These are phyloP conservation scores for sweet orange (Citrus sinensis) DNA, from an alignment of 345 rosid species.

Conservation along the genomic window DNA sequence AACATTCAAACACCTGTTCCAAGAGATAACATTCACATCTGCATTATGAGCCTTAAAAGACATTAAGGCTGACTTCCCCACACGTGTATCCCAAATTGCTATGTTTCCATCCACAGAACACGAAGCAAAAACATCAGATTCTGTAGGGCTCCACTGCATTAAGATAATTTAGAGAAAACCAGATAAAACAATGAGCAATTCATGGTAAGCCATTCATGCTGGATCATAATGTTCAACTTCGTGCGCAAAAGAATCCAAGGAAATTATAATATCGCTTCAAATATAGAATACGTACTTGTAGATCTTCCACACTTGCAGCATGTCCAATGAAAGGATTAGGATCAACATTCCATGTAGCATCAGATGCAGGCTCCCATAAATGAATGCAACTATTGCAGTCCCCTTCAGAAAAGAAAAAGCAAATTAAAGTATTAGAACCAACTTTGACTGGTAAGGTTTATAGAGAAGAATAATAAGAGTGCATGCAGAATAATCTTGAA, in stretches of 20 bases:
- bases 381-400: constrained; percentile 83
- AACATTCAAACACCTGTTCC: constrained; percentile 72
- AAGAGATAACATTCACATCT: constrained; percentile 94
- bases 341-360: constrained; percentile 78
- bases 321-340: constrained; percentile 69
- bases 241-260: neutral
- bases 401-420: constrained; percentile 36
- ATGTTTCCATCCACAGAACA: constrained; percentile 79
- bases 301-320: constrained; percentile 85
- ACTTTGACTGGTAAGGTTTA: neutral
- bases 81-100: constrained; percentile 87
- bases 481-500: neutral
- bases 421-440: constrained; percentile 4
- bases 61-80: constrained; percentile 59
- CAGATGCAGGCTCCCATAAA: constrained; percentile 88
- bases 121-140: constrained; percentile 75
- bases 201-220: neutral
- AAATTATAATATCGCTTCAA: neutral
- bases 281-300: constrained; percentile 49
- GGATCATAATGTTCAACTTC: neutral
- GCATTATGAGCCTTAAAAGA: constrained; percentile 85
- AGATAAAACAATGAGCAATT: neutral
- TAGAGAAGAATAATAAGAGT: neutral
- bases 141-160: constrained; percentile 94
- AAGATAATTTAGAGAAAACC: constrained; percentile 12